phyloP scores from a whole-genome alignment of 2,329 filamentous ascomycete species.

The Diplodia scrobiculata region DNA sequence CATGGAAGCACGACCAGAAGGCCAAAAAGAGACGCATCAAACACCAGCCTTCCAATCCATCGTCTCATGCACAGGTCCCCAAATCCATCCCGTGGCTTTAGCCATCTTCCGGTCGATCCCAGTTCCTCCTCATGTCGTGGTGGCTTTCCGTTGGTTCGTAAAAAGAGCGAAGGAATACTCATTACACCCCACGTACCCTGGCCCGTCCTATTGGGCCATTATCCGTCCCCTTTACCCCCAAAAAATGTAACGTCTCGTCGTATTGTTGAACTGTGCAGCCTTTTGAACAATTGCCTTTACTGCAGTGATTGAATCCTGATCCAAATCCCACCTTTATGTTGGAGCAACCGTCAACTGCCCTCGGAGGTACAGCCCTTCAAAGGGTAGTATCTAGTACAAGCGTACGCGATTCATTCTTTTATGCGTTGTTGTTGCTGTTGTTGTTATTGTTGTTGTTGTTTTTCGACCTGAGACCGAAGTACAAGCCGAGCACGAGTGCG shows the following conservation, averaged over 20 bases:
- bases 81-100: neutral
- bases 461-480: conserved; percentile 46
- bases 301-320: neutral
- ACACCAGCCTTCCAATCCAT: neutral
- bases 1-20: neutral
- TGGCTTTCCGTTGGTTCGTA: conserved; percentile 1
- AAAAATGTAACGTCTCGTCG: neutral
- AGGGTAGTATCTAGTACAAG: neutral
- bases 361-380: neutral
- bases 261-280: neutral
- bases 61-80: neutral
- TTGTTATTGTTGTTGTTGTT: conserved; percentile 29
- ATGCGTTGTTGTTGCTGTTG: conserved; percentile 18
- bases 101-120: neutral
- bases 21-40: neutral
- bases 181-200: conserved; percentile 1
- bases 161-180: conserved; percentile 9
- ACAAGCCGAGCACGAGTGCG: conserved; percentile 54
- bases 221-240: neutral
- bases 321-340: neutral
- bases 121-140: neutral
- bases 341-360: neutral
- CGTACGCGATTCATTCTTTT: neutral
- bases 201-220: conserved; percentile 3
- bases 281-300: neutral